These are phyloP conservation scores for Hura crepitans DNA, from an alignment of 441 rosid species.

Conservation along the genomic window DNA sequence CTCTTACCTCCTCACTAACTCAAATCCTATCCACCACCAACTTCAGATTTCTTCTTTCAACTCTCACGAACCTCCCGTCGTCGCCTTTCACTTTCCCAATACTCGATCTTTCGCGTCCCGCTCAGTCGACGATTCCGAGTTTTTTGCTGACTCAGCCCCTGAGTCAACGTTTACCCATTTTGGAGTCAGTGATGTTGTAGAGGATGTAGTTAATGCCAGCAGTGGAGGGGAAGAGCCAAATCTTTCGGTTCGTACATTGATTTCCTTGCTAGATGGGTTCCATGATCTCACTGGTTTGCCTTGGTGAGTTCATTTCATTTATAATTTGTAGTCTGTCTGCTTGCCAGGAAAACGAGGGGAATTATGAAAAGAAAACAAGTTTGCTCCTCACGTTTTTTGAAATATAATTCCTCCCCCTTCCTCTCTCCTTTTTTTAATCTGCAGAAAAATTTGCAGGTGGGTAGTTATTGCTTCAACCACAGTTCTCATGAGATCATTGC, in stretches of 20 bases:
- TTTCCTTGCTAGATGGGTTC: constrained; percentile 63
- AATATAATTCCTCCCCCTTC: neutral
- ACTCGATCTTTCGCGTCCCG: constrained; percentile 18
- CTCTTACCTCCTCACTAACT: constrained; percentile 2
- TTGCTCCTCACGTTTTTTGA: too few species aligned
- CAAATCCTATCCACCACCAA: constrained; percentile 2
- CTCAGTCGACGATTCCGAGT: constrained; percentile 16
- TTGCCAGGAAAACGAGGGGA: too few species aligned
- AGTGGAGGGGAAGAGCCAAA: constrained; percentile 30
- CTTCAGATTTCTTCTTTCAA: neutral
- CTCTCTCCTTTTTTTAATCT: neutral
- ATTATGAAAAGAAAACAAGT: too few species aligned
- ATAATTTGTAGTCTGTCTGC: neutral
- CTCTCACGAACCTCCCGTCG: neutral
- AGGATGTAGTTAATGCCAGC: constrained; percentile 18
- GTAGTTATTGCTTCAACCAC: constrained; percentile 68
- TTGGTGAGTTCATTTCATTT: constrained; percentile 41
- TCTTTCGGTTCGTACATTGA: constrained; percentile 43
- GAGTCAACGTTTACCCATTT: constrained; percentile 18
- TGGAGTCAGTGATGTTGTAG: constrained; percentile 17
- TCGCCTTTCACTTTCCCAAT: neutral
- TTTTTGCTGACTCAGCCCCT: neutral
- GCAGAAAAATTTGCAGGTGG: constrained; percentile 60
- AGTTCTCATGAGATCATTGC: constrained; percentile 52
- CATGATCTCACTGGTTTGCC: constrained; percentile 78